Base-by-base conservation (phyloP, 139 green algal species). In the Chlamydomonas sp. region DNA sequence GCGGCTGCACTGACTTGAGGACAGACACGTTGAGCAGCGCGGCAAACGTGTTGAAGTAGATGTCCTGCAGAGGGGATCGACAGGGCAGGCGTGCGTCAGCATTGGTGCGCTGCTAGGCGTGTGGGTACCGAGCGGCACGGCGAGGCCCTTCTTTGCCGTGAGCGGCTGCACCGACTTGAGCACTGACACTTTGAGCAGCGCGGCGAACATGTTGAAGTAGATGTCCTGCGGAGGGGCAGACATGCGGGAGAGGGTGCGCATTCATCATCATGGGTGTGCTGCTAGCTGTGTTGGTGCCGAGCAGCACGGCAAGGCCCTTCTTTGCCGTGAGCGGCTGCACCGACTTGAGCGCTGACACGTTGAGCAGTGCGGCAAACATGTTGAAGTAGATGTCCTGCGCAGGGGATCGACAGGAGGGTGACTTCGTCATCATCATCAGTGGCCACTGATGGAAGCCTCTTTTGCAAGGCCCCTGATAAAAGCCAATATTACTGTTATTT, bases 11-110 rank as follows among this genome's bases (percentile, higher is more conserved):
- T 10, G 67, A 35, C 0, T 48, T 30, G 60, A 87, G 67, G n/a
- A 83, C 80, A 58, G 71, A 83, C 62, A 90, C 58, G 78, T 92
- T 92, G 30, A 90, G 75, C 63, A 92, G 61, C 35, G 83, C 77
- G 2, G 77, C 73, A 33, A 89, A 68, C 0, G 69, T 13, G 8
- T 75, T 73, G 38, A 77, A 77, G 72, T 86, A 84, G 10, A 79
- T 78, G 64, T 90, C 82, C 67, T 89, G 74, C 31, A 87, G 58
- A 8, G 24, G 10, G 13, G 13, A 16, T 13, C 13, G 43, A 54
- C 13, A 16, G 13, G 43, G 13, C 16, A 16, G 16, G 43, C 13
- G 16, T 54, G 43, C 16, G 43, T n/a, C n/a, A n/a, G n/a, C n/a
- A n/a, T n/a, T n/a, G n/a, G n/a, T n/a, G n/a, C n/a, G n/a, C n/a